Percentiles rank a stretch among this genome's conserved stretches.
Conservation (phyloP, 2,329 filamentous ascomycete genomes). For the Helicocarpus griseus region DNA sequence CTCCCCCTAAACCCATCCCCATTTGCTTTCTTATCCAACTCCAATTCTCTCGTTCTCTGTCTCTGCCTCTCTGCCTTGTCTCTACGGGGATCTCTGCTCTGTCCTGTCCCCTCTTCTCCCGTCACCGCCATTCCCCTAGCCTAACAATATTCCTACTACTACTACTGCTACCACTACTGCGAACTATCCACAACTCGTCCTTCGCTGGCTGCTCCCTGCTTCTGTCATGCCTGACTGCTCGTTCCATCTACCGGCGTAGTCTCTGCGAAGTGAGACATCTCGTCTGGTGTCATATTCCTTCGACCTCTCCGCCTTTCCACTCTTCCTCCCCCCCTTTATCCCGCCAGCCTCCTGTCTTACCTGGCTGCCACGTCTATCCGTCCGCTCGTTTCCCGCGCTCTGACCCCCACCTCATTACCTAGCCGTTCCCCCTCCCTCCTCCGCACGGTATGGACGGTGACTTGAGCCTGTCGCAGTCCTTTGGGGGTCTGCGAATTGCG, state of each 20-base stretch:
- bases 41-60: neutral
- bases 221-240: slow-evolving; percentile 8
- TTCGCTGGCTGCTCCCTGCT: neutral
- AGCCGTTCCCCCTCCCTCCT: slow-evolving; percentile 3
- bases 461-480: slow-evolving; percentile 79
- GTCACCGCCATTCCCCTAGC: too few relatives aligned
- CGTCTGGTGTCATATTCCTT: slow-evolving; percentile 8
- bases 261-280: slow-evolving; percentile 8
- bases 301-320: neutral
- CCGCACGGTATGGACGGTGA: slow-evolving; percentile 72
- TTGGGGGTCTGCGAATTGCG: slow-evolving; percentile 91
- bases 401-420: neutral
- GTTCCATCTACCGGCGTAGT: slow-evolving; percentile 10
- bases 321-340: neutral
- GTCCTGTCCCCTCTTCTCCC: neutral
- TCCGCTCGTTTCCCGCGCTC: neutral
- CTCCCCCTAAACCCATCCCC: neutral
- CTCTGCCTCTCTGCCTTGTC: neutral
- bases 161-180: too few relatives aligned
- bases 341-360: neutral
- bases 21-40: neutral
- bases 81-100: neutral
- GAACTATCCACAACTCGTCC: neutral
- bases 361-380: neutral
- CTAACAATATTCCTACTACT: too few relatives aligned